Conservation (phyloP, 2,329 filamentous ascomycete species). For the Pseudogymnoascus sp. region DNA sequence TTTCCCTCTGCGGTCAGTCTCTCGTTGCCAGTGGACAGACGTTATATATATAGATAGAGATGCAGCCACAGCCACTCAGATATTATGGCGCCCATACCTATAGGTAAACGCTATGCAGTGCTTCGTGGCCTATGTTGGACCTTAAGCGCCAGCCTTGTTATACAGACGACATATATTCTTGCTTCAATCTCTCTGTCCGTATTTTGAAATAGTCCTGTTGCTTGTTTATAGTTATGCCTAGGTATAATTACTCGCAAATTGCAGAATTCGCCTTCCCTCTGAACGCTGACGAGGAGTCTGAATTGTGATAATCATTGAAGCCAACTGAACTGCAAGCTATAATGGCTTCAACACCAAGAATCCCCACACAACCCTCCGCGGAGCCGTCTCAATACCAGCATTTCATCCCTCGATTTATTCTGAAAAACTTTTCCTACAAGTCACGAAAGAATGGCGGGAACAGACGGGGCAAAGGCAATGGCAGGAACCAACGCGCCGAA, state of each 20-base stretch:
- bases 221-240: neutral
- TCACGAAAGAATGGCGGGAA: slow-evolving; percentile 3
- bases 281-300: neutral
- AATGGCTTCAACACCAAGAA: neutral
- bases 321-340: neutral
- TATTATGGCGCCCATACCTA: neutral
- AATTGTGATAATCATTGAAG: neutral
- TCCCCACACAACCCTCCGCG: neutral
- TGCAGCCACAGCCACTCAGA: neutral
- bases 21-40: neutral
- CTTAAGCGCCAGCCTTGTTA: neutral
- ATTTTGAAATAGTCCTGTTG: neutral
- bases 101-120: neutral
- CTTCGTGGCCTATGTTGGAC: neutral
- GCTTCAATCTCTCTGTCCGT: neutral
- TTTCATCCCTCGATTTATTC: slow-evolving; percentile 31
- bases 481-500: slow-evolving; percentile 14
- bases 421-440: slow-evolving; percentile 28
- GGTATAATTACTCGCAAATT: neutral
- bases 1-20: neutral
- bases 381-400: slow-evolving; percentile 28
- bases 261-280: neutral
- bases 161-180: neutral
- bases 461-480: slow-evolving; percentile 12
- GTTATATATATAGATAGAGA: neutral